phyloP scores from a whole-genome alignment of 352 stramenopile species.

The Pythium aquatile region DNA sequence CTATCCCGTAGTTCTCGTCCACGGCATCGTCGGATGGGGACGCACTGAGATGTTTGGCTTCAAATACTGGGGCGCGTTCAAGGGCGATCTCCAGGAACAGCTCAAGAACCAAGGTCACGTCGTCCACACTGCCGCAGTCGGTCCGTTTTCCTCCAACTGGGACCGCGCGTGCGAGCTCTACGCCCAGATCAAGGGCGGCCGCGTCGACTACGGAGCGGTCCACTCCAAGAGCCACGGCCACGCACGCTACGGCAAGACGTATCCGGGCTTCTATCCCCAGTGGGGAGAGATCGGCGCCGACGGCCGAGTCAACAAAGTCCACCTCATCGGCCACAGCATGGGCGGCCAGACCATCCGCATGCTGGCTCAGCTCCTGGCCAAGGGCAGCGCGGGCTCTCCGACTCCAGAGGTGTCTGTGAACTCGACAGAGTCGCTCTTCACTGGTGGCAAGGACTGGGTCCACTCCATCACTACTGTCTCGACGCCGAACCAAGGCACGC shows the following conservation, averaged over 20 bases:
- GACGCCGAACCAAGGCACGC: slow-evolving; percentile 58
- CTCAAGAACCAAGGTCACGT: slow-evolving; percentile 35
- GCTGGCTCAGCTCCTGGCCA: slow-evolving; percentile 54
- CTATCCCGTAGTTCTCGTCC: slow-evolving; percentile 32
- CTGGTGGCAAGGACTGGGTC: slow-evolving; percentile 56
- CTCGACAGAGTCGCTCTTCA: slow-evolving; percentile 44
- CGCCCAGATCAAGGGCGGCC: slow-evolving; percentile 37
- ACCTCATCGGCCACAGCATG: slow-evolving; percentile 80
- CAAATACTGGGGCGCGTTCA: slow-evolving; percentile 30
- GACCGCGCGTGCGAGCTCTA: slow-evolving; percentile 45
- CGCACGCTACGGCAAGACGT: slow-evolving; percentile 40
- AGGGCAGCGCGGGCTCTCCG: slow-evolving; percentile 45
- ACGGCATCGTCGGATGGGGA: slow-evolving; percentile 29
- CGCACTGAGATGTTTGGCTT: slow-evolving; percentile 22
- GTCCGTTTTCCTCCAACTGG: slow-evolving; percentile 37
- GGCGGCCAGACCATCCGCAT: slow-evolving; percentile 76
- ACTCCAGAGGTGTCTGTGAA: slow-evolving; percentile 25
- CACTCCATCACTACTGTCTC: slow-evolving; percentile 69
- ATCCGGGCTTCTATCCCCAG: slow-evolving; percentile 50
- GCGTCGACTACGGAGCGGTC: slow-evolving; percentile 33
- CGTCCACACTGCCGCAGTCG: slow-evolving; percentile 28
- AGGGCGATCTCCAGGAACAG: slow-evolving; percentile 27
- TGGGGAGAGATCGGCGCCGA: slow-evolving; percentile 47
- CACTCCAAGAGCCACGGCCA: slow-evolving; percentile 27
- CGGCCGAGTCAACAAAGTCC: slow-evolving; percentile 59